Conservation (phyloP, 257 asterid genomes). For the Linderniella brevidens region DNA sequence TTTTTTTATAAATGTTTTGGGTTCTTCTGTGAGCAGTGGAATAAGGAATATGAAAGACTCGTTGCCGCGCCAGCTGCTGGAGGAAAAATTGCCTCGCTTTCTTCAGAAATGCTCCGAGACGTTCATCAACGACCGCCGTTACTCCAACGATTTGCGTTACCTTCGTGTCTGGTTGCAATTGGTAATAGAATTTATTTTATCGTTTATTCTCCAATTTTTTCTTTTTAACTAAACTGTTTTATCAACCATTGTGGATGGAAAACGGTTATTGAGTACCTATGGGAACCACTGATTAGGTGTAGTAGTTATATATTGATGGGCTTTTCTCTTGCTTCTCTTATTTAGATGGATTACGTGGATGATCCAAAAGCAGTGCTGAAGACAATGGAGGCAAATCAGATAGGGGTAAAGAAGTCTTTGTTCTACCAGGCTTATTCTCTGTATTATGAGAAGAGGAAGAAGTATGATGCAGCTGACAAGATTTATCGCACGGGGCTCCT, state of each 20-base stretch:
- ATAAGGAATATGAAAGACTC: slow-evolving; percentile 56
- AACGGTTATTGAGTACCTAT: too few relatives aligned
- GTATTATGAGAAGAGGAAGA: slow-evolving; percentile 75
- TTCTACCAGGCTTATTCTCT: slow-evolving; percentile 89
- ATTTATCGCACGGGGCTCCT: slow-evolving; percentile 69
- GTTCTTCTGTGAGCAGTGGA: slow-evolving; percentile 31
- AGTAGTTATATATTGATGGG: too few relatives aligned
- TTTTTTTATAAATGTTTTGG: background rate
- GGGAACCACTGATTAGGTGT: too few relatives aligned
- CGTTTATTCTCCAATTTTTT: background rate
- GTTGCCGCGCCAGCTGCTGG: slow-evolving; percentile 58
- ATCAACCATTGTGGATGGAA: background rate
- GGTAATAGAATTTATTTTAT: slow-evolving; percentile 24
- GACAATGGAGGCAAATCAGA: slow-evolving; percentile 53
- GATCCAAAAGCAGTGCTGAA: slow-evolving; percentile 56
- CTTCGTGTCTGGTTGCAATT: slow-evolving; percentile 87
- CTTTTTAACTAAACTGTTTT: background rate
- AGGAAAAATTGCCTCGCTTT: slow-evolving; percentile 81
- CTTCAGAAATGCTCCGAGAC: slow-evolving; percentile 86
- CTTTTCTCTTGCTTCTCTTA: slow-evolving; percentile 1
- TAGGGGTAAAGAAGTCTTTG: slow-evolving; percentile 60
- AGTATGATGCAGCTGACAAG: slow-evolving; percentile 70
- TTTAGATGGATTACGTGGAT: slow-evolving; percentile 84
- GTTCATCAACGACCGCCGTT: slow-evolving; percentile 52
- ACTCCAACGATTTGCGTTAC: slow-evolving; percentile 75